phyloP scores from a whole-genome alignment of 306 rosid species.

The Fragaria nilgerrensis region DNA sequence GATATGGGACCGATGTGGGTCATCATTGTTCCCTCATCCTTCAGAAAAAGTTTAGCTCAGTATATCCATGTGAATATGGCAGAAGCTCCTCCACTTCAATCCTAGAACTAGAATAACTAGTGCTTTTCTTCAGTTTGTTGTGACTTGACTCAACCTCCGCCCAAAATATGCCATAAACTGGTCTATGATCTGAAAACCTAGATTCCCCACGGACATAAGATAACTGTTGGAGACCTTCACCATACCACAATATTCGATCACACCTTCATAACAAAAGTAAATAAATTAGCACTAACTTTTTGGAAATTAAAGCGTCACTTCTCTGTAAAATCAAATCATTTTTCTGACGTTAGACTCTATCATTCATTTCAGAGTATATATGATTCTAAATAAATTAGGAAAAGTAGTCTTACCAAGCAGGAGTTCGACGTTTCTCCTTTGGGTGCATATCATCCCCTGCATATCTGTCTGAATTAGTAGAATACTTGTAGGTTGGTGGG shows the following conservation, averaged over 20 bases:
- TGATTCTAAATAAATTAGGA: slow-evolving; percentile 9
- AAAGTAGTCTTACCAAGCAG: slow-evolving; percentile 78
- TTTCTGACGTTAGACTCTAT: neutral
- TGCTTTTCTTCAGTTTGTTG: slow-evolving; percentile 77
- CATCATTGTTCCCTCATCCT: slow-evolving; percentile 36
- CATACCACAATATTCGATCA: slow-evolving; percentile 94
- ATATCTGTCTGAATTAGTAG: slow-evolving; percentile 95
- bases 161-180: slow-evolving; percentile 89
- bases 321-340: neutral
- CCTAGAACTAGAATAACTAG: slow-evolving; percentile 81
- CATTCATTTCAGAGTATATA: slow-evolving; percentile 16
- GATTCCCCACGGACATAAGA: slow-evolving; percentile 97
- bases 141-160: slow-evolving; percentile 93
- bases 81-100: slow-evolving; percentile 90
- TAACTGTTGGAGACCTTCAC: slow-evolving; percentile 93
- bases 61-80: slow-evolving; percentile 90
- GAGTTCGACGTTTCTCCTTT: slow-evolving; percentile 92
- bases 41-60: slow-evolving; percentile 92
- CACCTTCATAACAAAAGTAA: slow-evolving; percentile 54
- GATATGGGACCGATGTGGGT: slow-evolving; percentile 36
- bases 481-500: slow-evolving; percentile 98
- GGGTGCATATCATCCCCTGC: slow-evolving; percentile 95
- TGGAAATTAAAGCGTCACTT: neutral
- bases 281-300: slow-evolving; percentile 23
- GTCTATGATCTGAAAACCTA: slow-evolving; percentile 92